phyloP scores from a whole-genome alignment of 305 asterid species.

The Rubia tinctorum region DNA sequence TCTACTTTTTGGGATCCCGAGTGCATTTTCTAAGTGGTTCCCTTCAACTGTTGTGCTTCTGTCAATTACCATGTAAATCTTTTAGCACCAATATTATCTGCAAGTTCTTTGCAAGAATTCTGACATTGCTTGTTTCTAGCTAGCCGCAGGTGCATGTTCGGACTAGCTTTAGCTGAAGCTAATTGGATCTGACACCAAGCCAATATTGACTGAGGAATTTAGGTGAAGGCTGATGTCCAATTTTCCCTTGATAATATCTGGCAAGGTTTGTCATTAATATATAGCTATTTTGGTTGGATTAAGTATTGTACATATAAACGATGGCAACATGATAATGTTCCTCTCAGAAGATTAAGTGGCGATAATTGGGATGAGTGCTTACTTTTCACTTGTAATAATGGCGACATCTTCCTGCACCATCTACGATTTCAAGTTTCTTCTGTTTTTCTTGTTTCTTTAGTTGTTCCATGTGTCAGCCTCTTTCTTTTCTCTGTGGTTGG shows the following conservation, averaged over 20 bases:
- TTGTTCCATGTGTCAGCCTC: not conserved
- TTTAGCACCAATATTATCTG: not conserved
- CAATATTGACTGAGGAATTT: not conserved
- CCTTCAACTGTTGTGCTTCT: not conserved
- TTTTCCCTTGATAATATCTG: not conserved
- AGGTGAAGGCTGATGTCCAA: conserved; percentile 4
- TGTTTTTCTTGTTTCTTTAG: not conserved
- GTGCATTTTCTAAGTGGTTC: not conserved
- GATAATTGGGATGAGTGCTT: not conserved
- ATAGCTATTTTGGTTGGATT: not conserved
- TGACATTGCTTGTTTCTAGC: not conserved
- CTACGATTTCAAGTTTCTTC: not conserved
- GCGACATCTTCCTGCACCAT: not conserved
- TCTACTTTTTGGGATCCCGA: not conserved
- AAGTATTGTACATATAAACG: not conserved
- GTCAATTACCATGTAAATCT: not conserved
- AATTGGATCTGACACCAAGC: not conserved
- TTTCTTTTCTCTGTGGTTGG: not conserved
- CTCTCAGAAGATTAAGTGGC: not conserved
- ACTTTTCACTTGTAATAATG: not conserved
- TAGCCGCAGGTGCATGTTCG: not conserved
- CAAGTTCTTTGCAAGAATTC: not conserved
- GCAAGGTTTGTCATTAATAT: not conserved
- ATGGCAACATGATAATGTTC: not conserved
- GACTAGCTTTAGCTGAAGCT: not conserved